Conservation (phyloP, 441 rosid genomes). For the Aleurites moluccanus region DNA sequence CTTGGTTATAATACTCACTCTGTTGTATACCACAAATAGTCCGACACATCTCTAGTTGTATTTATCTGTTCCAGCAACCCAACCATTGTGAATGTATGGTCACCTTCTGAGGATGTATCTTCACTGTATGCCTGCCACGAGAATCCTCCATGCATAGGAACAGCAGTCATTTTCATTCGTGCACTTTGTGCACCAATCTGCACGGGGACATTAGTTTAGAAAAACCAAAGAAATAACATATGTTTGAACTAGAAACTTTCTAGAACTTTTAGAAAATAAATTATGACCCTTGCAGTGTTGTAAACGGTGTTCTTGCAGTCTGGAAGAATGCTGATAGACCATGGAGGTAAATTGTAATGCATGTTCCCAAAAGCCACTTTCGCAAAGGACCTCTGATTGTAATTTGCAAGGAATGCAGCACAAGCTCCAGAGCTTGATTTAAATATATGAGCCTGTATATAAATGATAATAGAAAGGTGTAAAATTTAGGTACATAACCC, state of each 20-base stretch:
- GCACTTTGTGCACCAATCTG: conserved; percentile 91
- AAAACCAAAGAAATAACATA: conserved; percentile 17
- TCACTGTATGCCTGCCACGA: conserved; percentile 92
- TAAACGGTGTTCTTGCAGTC: conserved; percentile 97
- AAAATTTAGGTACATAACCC: background rate
- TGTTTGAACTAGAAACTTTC: conserved; percentile 6
- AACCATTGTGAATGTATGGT: conserved; percentile 59
- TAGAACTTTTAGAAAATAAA: background rate
- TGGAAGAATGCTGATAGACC: conserved; percentile 98
- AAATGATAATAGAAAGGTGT: conserved; percentile 9
- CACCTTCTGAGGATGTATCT: conserved; percentile 59
- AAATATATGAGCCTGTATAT: conserved; percentile 82
- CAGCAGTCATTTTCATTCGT: conserved; percentile 79
- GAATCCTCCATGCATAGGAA: conserved; percentile 79
- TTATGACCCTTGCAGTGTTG: conserved; percentile 93
- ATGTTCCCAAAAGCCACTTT: conserved; percentile 68
- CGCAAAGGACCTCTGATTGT: conserved; percentile 56
- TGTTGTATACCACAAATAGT: conserved; percentile 96
- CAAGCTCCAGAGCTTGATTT: conserved; percentile 75
- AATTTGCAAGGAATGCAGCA: conserved; percentile 93
- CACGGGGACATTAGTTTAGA: conserved; percentile 12
- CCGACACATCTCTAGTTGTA: conserved; percentile 81
- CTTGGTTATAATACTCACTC: conserved; percentile 59
- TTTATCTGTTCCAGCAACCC: conserved; percentile 96
- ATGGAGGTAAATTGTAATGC: conserved; percentile 95